Evolutionary conservation across 1,284 basidiomycete genomes (phyloP).

Genomic region (Cryptococcus maquisensis): DNA sequence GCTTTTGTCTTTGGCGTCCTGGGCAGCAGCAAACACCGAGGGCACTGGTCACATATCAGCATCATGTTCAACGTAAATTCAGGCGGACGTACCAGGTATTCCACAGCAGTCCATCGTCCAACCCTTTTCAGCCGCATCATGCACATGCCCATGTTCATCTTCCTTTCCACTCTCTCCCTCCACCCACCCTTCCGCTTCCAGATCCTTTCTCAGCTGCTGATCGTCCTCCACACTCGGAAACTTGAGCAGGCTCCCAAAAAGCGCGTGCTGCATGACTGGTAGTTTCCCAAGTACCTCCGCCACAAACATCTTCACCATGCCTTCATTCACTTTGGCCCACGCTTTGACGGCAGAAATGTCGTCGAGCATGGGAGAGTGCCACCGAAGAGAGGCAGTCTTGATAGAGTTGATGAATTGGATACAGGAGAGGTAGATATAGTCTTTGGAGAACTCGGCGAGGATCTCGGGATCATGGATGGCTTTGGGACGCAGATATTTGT

Average conservation of each 20-base stretch:
- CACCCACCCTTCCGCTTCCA: constrained; percentile 30
- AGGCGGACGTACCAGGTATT: constrained; percentile 55
- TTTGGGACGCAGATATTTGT: constrained; percentile 86
- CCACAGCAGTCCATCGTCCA: constrained; percentile 84
- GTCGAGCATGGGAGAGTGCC: constrained; percentile 99
- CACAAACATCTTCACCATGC: constrained; percentile 97
- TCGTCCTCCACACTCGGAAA: constrained; percentile 53
- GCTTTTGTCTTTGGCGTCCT: constrained; percentile 38
- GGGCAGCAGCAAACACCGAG: constrained; percentile 71
- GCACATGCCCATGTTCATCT: constrained; percentile 61
- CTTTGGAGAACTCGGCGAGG: constrained; percentile 83
- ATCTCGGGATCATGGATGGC: constrained; percentile 88
- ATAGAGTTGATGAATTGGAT: constrained; percentile 96
- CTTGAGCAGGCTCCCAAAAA: constrained; percentile 80
- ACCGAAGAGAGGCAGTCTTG: constrained; percentile 89
- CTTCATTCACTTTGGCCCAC: constrained; percentile 95
- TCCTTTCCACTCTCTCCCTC: constrained; percentile 49
- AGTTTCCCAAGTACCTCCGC: constrained; percentile 94
- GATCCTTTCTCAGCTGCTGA: constrained; percentile 39
- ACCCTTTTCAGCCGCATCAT: constrained; percentile 62
- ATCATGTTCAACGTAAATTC: too few relatives aligned
- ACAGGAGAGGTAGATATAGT: constrained; percentile 98
- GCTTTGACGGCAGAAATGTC: constrained; percentile 96
- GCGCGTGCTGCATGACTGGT: constrained; percentile 93
- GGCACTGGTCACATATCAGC: constrained; percentile 54